A percentile compares a stretch with the other conserved stretches of the same genome.
These are phyloP conservation scores for Globisporangium perplexum DNA, from an alignment of 352 stramenopile genomes.

Conservation along the genomic window DNA sequence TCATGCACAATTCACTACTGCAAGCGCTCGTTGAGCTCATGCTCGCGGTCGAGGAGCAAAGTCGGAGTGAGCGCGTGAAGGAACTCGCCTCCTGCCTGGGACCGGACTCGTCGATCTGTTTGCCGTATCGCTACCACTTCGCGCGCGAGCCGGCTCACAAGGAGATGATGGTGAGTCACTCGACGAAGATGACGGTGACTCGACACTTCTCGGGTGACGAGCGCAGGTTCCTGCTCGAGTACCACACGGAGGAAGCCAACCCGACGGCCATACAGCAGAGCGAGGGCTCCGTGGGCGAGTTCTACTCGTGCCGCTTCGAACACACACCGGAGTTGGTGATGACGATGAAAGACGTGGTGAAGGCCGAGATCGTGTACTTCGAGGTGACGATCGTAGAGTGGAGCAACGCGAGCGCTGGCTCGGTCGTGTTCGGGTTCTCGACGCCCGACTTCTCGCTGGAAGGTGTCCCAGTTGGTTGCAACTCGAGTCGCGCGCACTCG, in stretches of 20 bases:
- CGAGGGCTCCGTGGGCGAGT: constrained; percentile 16
- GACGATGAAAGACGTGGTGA: constrained; percentile 59
- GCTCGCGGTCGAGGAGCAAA: constrained; percentile 76
- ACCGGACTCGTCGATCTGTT: constrained; percentile 45
- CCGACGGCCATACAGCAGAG: constrained; percentile 8
- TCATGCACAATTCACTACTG: constrained; percentile 70
- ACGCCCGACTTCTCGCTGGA: constrained; percentile 65
- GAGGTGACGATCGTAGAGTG: constrained; percentile 73
- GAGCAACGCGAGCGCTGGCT: constrained; percentile 18
- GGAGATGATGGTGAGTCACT: constrained; percentile 81
- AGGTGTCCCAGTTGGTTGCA: constrained; percentile 48
- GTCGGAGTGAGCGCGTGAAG: constrained; percentile 34
- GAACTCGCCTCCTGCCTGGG: constrained; percentile 51
- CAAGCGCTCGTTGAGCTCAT: constrained; percentile 83
- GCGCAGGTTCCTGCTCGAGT: constrained; percentile 69
- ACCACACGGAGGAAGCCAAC: constrained; percentile 38
- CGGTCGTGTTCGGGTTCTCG: constrained; percentile 61
- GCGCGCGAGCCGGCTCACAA: constrained; percentile 36
- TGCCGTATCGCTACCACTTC: constrained; percentile 80
- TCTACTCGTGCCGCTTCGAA: constrained; percentile 79
- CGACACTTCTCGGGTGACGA: constrained; percentile 72
- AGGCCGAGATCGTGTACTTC: constrained; percentile 79
- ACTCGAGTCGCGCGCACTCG: constrained; percentile 27
- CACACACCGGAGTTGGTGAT: constrained; percentile 68
- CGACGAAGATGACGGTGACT: constrained; percentile 71